phyloP scores from a whole-genome alignment of 2,329 filamentous ascomycete genomes.

The Diaporthe velutina region DNA sequence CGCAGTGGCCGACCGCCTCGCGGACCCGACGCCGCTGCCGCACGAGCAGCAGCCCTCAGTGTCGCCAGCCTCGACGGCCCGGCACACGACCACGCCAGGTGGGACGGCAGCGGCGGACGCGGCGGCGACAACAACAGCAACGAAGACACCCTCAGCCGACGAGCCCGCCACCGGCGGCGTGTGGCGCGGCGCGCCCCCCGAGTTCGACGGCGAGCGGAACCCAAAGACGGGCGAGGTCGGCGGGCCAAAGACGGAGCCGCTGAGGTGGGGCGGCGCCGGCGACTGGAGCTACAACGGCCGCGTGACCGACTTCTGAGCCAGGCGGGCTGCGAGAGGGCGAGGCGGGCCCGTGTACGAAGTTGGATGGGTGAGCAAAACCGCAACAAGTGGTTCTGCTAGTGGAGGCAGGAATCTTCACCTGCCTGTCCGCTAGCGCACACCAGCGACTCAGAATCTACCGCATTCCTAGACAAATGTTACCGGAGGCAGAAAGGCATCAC shows the following conservation, averaged over 20 bases:
- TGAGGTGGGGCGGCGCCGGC: slow-evolving; percentile 83
- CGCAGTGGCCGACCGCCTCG: slow-evolving; percentile 61
- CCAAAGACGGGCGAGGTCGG: slow-evolving; percentile 96
- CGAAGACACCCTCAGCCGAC: slow-evolving; percentile 51
- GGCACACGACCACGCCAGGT: slow-evolving; percentile 46
- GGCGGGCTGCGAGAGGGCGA: neutral
- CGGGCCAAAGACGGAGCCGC: slow-evolving; percentile 95
- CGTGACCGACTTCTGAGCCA: slow-evolving; percentile 84
- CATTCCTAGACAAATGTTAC: neutral
- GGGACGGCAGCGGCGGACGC: slow-evolving; percentile 42
- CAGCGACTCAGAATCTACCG: neutral
- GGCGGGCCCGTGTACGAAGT: neutral
- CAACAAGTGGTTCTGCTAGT: too few species aligned
- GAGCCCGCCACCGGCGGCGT: slow-evolving; percentile 73
- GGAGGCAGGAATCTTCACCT: too few species aligned
- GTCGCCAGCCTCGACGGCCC: slow-evolving; percentile 42
- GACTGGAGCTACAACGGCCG: slow-evolving; percentile 96
- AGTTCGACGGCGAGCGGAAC: slow-evolving; percentile 93
- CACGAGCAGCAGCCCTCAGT: slow-evolving; percentile 43
- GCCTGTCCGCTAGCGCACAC: neutral
- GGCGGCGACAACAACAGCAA: slow-evolving; percentile 37
- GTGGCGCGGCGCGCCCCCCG: slow-evolving; percentile 82
- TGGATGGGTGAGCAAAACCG: neutral
- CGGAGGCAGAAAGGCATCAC: neutral
- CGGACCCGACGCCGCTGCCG: slow-evolving; percentile 48